Percentiles rank a stretch among this genome's conserved stretches.
Conservation (phyloP, 1,139 yeast species). For the Scheffersomyces quercinus region DNA sequence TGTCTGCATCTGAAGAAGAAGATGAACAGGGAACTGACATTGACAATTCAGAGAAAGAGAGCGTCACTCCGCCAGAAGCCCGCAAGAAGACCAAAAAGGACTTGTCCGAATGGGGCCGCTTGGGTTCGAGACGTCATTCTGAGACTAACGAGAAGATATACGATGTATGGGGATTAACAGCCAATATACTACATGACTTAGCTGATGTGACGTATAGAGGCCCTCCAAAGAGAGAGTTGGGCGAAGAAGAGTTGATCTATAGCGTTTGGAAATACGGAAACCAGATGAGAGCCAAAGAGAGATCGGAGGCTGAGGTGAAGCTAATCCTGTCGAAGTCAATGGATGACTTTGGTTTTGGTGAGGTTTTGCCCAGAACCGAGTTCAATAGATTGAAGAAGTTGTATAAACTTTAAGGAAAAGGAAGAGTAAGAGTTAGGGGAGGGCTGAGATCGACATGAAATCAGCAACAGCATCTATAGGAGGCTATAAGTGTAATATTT, state of each 20-base stretch:
- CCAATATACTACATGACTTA: constrained; percentile 77
- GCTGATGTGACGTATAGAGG: constrained; percentile 56
- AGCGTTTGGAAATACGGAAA: constrained; percentile 54
- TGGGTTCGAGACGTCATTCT: constrained; percentile 41
- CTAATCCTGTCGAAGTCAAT: constrained; percentile 35
- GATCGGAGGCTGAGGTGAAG: constrained; percentile 38
- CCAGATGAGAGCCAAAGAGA: constrained; percentile 35
- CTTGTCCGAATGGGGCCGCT: constrained; percentile 39
- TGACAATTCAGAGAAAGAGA: constrained; percentile 14
- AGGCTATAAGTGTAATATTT: no score
- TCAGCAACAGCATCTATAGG: no score
- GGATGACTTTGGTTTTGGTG: constrained; percentile 45
- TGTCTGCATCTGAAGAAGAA: constrained; percentile 57
- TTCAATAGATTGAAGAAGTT: constrained; percentile 40
- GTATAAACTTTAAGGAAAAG: constrained; percentile 30
- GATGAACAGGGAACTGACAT: constrained; percentile 26
- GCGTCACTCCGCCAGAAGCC: constrained; percentile 12
- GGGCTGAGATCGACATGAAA: neutral
- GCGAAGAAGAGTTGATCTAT: constrained; percentile 68
- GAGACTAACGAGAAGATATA: constrained; percentile 47
- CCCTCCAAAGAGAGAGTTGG: constrained; percentile 33
- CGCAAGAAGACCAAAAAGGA: constrained; percentile 9
- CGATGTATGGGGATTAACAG: constrained; percentile 91
- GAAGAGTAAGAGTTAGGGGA: neutral
- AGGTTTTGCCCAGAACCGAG: constrained; percentile 50